Percentiles rank a stretch among this genome's conserved stretches.
These are phyloP conservation scores for Hebeloma cylindrosporum DNA, from an alignment of 768 basidiomycete genomes.

Conservation along the genomic window DNA sequence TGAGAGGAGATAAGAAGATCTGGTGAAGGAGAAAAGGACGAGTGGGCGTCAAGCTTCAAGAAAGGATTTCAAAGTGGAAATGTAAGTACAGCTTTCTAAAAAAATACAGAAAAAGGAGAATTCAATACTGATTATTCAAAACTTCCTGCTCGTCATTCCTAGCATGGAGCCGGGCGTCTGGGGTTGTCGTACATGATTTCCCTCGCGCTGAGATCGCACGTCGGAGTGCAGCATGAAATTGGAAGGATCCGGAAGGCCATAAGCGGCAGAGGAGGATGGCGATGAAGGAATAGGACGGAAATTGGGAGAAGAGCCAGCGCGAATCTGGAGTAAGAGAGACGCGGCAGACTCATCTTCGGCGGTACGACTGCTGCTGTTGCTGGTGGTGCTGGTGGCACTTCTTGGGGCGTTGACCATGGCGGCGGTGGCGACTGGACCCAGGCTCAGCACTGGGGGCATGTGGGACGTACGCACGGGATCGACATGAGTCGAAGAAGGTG, in stretches of 20 bases:
- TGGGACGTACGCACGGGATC: conserved; percentile 37
- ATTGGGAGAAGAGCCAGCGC: conserved; percentile 42
- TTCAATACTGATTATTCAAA: too few relatives aligned
- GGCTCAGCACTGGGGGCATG: conserved; percentile 41
- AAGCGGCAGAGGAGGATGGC: conserved; percentile 4
- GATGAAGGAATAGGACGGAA: conserved; percentile 20
- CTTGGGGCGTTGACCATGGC: not conserved
- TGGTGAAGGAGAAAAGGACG: too few relatives aligned
- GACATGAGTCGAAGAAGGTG: conserved; percentile 55
- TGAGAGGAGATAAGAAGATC: too few relatives aligned
- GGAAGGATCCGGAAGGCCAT: conserved; percentile 12
- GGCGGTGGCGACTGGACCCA: conserved; percentile 28
- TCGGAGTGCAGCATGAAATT: conserved; percentile 13
- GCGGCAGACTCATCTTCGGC: conserved; percentile 69
- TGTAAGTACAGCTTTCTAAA: too few relatives aligned
- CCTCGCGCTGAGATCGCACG: too few relatives aligned
- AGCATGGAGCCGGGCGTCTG: too few relatives aligned
- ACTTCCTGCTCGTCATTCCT: too few relatives aligned
- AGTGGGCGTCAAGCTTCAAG: too few relatives aligned
- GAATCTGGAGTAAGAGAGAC: conserved; percentile 62
- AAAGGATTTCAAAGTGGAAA: too few relatives aligned
- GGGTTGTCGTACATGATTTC: too few relatives aligned
- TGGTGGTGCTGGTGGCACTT: conserved; percentile 1
- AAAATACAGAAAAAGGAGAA: too few relatives aligned
- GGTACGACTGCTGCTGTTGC: not conserved